These are phyloP conservation scores for Fusarium gaditjirri DNA, from an alignment of 2,329 filamentous ascomycete species.

Conservation along the genomic window DNA sequence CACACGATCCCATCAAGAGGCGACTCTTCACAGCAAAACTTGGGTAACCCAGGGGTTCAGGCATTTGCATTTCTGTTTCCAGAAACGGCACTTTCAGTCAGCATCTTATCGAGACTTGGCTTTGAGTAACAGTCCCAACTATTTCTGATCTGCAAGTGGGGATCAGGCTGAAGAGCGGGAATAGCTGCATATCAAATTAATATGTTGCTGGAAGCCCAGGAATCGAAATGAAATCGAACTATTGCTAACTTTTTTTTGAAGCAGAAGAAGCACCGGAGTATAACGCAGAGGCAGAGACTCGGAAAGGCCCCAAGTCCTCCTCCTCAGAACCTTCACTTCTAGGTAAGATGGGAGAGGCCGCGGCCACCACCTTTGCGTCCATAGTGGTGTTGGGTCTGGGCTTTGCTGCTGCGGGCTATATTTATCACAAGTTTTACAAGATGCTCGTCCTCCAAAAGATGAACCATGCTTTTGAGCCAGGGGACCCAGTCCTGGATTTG, in stretches of 20 bases:
- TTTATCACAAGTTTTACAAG: conserved; percentile 89
- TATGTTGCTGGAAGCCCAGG: background rate
- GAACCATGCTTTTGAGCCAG: conserved; percentile 88
- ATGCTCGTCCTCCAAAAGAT: conserved; percentile 91
- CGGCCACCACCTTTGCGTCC: conserved; percentile 79
- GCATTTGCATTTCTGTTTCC: background rate
- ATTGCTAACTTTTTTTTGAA: conserved; percentile 15
- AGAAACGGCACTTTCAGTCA: background rate
- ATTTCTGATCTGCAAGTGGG: background rate
- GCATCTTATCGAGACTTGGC: background rate
- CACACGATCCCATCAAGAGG: background rate
- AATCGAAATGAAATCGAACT: background rate
- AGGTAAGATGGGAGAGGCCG: conserved; percentile 77
- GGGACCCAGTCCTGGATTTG: conserved; percentile 87
- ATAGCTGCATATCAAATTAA: background rate
- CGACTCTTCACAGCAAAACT: background rate
- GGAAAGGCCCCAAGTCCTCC: conserved; percentile 7
- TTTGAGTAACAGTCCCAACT: background rate
- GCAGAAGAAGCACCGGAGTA: conserved; percentile 15
- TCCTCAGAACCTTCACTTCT: conserved; percentile 52
- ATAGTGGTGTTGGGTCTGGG: conserved; percentile 76
- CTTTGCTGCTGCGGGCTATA: conserved; percentile 75
- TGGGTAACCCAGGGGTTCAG: background rate
- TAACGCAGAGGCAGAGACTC: background rate
- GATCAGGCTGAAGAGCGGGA: background rate